Evolutionary conservation across 2,329 filamentous ascomycete genomes (phyloP).

Genomic region (Phialemonium atrogriseum): DNA sequence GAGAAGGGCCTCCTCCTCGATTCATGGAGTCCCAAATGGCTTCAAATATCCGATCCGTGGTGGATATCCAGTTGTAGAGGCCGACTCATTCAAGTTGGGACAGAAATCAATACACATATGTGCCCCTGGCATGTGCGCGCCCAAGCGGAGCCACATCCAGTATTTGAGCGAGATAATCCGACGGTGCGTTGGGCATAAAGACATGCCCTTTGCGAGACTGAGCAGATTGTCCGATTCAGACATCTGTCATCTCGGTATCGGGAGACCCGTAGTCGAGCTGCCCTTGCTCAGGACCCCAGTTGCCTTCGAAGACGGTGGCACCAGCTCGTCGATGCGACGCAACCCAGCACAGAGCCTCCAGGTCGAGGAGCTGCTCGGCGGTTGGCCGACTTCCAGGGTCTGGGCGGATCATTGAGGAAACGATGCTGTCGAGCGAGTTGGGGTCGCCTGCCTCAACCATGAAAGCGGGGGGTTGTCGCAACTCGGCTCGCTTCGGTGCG

Average conservation of each 20-base stretch:
- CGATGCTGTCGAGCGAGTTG: constrained; percentile 74
- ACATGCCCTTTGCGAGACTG: constrained; percentile 14
- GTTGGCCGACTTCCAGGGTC: constrained; percentile 65
- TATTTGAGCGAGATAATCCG: constrained; percentile 18
- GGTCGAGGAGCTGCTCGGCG: constrained; percentile 63
- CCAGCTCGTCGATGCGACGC: constrained; percentile 68
- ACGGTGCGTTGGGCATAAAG: too few relatives aligned
- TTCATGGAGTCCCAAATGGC: constrained; percentile 12
- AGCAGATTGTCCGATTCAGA: constrained; percentile 23
- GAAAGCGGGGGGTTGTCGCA: constrained; percentile 66
- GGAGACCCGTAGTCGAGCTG: constrained; percentile 15
- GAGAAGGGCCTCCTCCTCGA: constrained; percentile 4
- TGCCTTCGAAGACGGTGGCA: constrained; percentile 93
- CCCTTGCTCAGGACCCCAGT: constrained; percentile 72
- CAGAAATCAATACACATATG: constrained; percentile 14
- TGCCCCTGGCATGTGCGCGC: constrained; percentile 11
- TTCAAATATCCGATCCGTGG: constrained; percentile 12
- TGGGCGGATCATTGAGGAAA: constrained; percentile 80
- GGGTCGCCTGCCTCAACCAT: constrained; percentile 71
- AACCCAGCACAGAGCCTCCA: constrained; percentile 74
- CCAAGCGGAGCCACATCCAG: constrained; percentile 21
- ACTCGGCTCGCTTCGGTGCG: constrained; percentile 38
- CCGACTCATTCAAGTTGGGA: constrained; percentile 12
- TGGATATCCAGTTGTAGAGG: constrained; percentile 15
- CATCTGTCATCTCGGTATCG: constrained; percentile 54